phyloP scores from a whole-genome alignment of 2,329 filamentous ascomycete species.

The Alternaria atra region DNA sequence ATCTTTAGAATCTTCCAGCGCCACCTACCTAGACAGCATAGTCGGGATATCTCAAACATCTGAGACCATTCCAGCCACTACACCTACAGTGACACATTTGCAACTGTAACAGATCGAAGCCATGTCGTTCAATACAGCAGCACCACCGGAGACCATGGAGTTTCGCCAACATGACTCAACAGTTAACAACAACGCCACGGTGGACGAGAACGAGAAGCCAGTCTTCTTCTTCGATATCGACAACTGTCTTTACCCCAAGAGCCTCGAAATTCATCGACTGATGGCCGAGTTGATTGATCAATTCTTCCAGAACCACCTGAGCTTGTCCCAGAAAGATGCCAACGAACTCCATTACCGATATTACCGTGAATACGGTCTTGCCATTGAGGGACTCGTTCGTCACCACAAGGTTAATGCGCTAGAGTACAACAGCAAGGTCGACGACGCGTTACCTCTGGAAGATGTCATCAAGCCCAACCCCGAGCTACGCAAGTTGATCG shows the following conservation, averaged over 20 bases:
- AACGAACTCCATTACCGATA: conserved; percentile 86
- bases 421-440: conserved; percentile 93
- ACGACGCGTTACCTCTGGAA: conserved; percentile 91
- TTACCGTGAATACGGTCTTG: conserved; percentile 95
- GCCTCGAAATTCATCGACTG: conserved; percentile 82
- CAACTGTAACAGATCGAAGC: neutral
- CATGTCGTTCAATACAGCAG: conserved; percentile 17
- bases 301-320: conserved; percentile 74
- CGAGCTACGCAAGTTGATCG: conserved; percentile 76
- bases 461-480: conserved; percentile 81
- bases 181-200: conserved; percentile 26
- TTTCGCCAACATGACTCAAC: conserved; percentile 15
- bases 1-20: conserved; percentile 5
- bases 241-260: conserved; percentile 94
- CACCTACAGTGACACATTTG: too few relatives aligned
- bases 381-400: conserved; percentile 91
- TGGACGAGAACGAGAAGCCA: conserved; percentile 52
- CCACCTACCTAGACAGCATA: neutral
- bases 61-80: neutral
- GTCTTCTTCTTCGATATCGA: conserved; percentile 92
- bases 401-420: conserved; percentile 95
- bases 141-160: conserved; percentile 13
- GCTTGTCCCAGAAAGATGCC: conserved; percentile 79
- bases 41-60: neutral
- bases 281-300: conserved; percentile 85